Evolutionary conservation across 306 rosid genomes (phyloP).

Genomic region (Rubus parviflorus): DNA sequence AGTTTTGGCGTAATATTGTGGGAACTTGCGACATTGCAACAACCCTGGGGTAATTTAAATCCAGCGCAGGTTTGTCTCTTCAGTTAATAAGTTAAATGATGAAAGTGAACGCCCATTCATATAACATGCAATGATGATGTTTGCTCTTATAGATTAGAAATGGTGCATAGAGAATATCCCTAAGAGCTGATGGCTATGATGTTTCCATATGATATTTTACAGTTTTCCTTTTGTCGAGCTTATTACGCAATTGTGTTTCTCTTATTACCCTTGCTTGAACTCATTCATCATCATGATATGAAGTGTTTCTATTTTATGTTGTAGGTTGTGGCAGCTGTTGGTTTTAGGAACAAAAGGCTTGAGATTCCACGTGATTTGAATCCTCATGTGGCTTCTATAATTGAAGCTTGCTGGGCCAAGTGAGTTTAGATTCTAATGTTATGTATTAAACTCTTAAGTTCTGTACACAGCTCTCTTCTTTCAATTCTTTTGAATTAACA

Average conservation of each 20-base stretch:
- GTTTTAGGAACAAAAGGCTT: slow-evolving; percentile 78
- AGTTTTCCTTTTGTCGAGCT: not conserved
- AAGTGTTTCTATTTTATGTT: slow-evolving; percentile 16
- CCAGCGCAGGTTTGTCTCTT: slow-evolving; percentile 81
- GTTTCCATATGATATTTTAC: not conserved
- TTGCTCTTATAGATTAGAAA: slow-evolving; percentile 2
- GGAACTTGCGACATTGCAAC: slow-evolving; percentile 91
- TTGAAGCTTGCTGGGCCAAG: slow-evolving; percentile 97
- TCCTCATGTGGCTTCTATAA: slow-evolving; percentile 73
- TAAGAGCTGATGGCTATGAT: not conserved
- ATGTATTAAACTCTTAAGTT: not conserved
- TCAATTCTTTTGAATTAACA: slow-evolving; percentile 8
- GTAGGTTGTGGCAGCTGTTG: slow-evolving; percentile 98
- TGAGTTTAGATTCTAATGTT: slow-evolving; percentile 41
- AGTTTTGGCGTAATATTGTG: slow-evolving; percentile 96
- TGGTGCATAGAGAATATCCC: not conserved
- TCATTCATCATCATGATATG: slow-evolving; percentile 17
- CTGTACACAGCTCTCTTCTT: not conserved
- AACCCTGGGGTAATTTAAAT: slow-evolving; percentile 90
- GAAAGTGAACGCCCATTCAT: slow-evolving; percentile 6
- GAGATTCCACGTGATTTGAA: slow-evolving; percentile 86
- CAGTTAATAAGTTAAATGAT: slow-evolving; percentile 5
- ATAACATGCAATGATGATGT: not conserved
- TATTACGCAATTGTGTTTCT: not conserved
- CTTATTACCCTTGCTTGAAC: slow-evolving; percentile 4